These are phyloP conservation scores for Oemleria cerasiformis DNA, from an alignment of 306 rosid genomes.

Conservation along the genomic window DNA sequence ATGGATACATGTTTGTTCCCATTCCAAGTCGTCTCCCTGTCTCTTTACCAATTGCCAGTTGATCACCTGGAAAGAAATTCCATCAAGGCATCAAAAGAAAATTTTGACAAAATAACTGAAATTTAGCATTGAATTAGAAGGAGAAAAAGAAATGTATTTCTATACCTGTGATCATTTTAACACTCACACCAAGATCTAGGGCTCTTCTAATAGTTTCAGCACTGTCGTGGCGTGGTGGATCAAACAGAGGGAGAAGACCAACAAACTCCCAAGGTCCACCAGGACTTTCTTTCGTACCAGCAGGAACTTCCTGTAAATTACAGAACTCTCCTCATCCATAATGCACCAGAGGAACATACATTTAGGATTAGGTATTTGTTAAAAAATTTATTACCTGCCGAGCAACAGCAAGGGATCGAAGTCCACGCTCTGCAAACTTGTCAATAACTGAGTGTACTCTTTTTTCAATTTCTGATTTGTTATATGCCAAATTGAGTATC, in stretches of 20 bases:
- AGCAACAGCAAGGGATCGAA: conserved; percentile 27
- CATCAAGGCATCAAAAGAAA: conserved; percentile 9
- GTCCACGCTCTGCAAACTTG: conserved; percentile 25
- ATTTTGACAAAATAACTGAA: neutral
- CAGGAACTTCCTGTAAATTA: conserved; percentile 26
- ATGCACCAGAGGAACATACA: neutral
- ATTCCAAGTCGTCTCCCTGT: conserved; percentile 26
- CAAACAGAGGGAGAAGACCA: conserved; percentile 27
- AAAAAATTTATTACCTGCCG: conserved; percentile 9
- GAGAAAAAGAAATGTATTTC: neutral
- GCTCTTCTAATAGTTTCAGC: conserved; percentile 33
- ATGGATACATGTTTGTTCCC: conserved; percentile 25
- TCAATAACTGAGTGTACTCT: conserved; percentile 19
- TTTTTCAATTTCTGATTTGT: conserved; percentile 20
- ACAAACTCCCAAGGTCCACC: conserved; percentile 31
- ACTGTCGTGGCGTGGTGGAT: conserved; percentile 27
- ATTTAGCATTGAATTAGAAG: neutral
- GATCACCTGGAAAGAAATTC: conserved; percentile 9
- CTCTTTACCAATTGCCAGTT: conserved; percentile 21
- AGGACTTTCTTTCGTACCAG: conserved; percentile 24
- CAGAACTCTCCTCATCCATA: neutral
- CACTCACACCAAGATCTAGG: conserved; percentile 26
- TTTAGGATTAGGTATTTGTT: neutral
- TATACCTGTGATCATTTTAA: conserved; percentile 25
- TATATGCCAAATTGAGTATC: conserved; percentile 25